Evolutionary conservation across 306 rosid species (phyloP).

Genomic region (Malus domestica): ASM211411v1 NC_041791.1:1038001-1038500

Average conservation of each 20-base stretch:
- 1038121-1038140: neutral
- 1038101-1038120: neutral
- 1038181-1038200: neutral
- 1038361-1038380: neutral
- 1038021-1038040: neutral
- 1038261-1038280: neutral
- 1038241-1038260: neutral
- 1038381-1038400: constrained; percentile 15
- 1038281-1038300: neutral
- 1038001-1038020: neutral
- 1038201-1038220: neutral
- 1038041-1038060: neutral
- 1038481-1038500: constrained; percentile 11
- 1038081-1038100: neutral
- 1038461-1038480: constrained; percentile 18
- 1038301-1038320: neutral
- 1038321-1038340: neutral
- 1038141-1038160: neutral
- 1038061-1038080: neutral
- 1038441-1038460: constrained; percentile 19
- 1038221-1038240: neutral
- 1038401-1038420: constrained; percentile 20
- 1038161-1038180: neutral
- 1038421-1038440: constrained; percentile 12
- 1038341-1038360: neutral